Percentiles rank a stretch among this genome's conserved stretches.
Evolutionary conservation across 2,329 filamentous ascomycete species (phyloP).

Genomic region (Metarhizium humberi): DNA sequence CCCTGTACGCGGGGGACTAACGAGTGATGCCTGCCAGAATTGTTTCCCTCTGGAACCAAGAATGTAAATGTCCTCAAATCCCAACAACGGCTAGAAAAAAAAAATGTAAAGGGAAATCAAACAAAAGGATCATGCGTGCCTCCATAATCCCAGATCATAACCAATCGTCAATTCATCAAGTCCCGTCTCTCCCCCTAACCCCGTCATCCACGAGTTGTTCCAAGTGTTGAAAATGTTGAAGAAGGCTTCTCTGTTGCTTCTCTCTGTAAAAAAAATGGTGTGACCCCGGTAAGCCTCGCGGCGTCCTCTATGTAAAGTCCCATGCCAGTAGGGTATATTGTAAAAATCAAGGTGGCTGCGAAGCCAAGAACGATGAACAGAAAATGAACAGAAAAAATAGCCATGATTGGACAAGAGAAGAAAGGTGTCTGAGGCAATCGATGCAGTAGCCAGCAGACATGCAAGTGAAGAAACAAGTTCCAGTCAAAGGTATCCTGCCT

Average conservation of each 20-base stretch:
- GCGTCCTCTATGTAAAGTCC: slow-evolving; percentile 27
- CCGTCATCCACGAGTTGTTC: neutral
- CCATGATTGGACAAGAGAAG: slow-evolving; percentile 4
- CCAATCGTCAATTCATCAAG: slow-evolving; percentile 1
- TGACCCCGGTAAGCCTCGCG: slow-evolving; percentile 25
- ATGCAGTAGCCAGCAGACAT: neutral
- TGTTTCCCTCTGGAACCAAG: neutral
- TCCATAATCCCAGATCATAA: neutral
- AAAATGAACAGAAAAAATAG: slow-evolving; percentile 12
- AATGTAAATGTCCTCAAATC: neutral
- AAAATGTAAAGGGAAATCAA: neutral
- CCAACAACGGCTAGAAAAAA: neutral
- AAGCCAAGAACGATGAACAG: neutral
- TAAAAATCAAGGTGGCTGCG: slow-evolving; percentile 9
- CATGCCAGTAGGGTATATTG: slow-evolving; percentile 23
- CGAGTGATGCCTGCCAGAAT: neutral
- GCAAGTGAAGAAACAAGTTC: neutral
- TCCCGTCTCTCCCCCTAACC: neutral
- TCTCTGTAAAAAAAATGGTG: neutral
- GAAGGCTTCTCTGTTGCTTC: slow-evolving; percentile 1
- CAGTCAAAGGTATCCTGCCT: neutral
- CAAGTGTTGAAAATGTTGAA: slow-evolving; percentile 3
- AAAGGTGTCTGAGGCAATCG: neutral
- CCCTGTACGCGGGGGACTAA: neutral
- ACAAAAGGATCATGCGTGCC: slow-evolving; percentile 1